Conservation (phyloP, 495 filamentous ascomycete genomes). For the Aspergillus asperescens region DNA sequence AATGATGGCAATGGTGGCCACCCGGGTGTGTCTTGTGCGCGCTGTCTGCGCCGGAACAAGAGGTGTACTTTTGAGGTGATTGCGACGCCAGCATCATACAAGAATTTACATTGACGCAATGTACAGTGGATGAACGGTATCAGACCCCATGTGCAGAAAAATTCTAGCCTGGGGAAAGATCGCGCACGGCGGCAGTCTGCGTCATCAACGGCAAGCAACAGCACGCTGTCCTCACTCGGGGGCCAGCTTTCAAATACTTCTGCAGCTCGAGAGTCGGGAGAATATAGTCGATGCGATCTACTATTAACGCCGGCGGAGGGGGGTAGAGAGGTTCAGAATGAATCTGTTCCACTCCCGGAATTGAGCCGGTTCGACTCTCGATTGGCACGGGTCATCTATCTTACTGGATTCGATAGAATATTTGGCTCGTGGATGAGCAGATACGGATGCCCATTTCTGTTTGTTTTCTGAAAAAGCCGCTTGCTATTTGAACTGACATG, state of each 20-base stretch:
- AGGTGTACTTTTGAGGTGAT: slow-evolving; percentile 6
- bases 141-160: background rate
- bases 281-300: too few relatives aligned
- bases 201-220: background rate
- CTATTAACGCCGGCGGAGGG: too few relatives aligned
- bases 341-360: background rate
- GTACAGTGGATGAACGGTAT: slow-evolving; percentile 7
- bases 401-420: background rate
- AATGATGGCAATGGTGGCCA: background rate
- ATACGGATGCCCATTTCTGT: slow-evolving; percentile 8
- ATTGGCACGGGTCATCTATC: background rate
- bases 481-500: background rate
- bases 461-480: background rate
- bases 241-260: background rate
- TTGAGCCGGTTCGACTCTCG: background rate
- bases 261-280: too few relatives aligned
- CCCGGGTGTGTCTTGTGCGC: background rate
- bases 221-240: background rate
- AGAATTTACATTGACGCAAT: too few relatives aligned
- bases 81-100: background rate
- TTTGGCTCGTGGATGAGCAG: slow-evolving; percentile 9
- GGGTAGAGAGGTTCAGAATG: too few relatives aligned
- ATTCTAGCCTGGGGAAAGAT: background rate
- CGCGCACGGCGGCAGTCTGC: background rate
- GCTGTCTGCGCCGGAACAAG: background rate